These are phyloP conservation scores for Rhodotorula sp. DNA, from an alignment of 1,284 basidiomycete species.

Conservation along the genomic window DNA sequence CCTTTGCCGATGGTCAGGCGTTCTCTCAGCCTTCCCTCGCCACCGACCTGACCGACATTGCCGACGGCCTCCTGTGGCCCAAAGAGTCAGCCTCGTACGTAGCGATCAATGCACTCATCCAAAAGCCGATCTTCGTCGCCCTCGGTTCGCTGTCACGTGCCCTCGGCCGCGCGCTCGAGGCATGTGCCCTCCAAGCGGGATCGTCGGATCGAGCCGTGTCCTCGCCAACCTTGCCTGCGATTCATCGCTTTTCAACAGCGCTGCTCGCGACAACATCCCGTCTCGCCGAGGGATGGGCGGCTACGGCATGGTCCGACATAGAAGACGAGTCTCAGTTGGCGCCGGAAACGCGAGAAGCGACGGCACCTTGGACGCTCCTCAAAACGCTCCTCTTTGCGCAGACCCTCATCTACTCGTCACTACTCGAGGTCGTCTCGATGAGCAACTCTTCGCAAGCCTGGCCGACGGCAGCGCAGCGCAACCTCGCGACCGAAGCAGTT, in stretches of 20 bases:
- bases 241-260: slow-evolving; percentile 14
- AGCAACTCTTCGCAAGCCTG: background rate
- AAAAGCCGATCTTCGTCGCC: slow-evolving; percentile 11
- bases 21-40: slow-evolving; percentile 31
- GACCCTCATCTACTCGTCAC: slow-evolving; percentile 40
- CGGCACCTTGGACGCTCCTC: slow-evolving; percentile 41
- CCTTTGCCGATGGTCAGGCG: slow-evolving; percentile 36
- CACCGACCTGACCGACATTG: slow-evolving; percentile 22
- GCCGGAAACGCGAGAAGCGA: slow-evolving; percentile 27
- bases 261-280: slow-evolving; percentile 17
- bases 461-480: slow-evolving; percentile 26
- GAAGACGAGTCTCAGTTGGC: slow-evolving; percentile 21
- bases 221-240: slow-evolving; percentile 4
- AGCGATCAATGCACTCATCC: slow-evolving; percentile 11
- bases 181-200: slow-evolving; percentile 13
- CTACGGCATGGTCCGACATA: slow-evolving; percentile 36
- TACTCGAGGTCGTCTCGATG: slow-evolving; percentile 34
- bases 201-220: background rate
- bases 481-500: slow-evolving; percentile 34
- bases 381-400: slow-evolving; percentile 43
- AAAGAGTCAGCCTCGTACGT: slow-evolving; percentile 28
- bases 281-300: slow-evolving; percentile 32
- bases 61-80: slow-evolving; percentile 31
- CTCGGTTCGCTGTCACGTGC: slow-evolving; percentile 41
- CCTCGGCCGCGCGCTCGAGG: slow-evolving; percentile 38